Evolutionary conservation across 1,284 basidiomycete genomes (phyloP).

Genomic region (Sporisorium graminicola): DNA sequence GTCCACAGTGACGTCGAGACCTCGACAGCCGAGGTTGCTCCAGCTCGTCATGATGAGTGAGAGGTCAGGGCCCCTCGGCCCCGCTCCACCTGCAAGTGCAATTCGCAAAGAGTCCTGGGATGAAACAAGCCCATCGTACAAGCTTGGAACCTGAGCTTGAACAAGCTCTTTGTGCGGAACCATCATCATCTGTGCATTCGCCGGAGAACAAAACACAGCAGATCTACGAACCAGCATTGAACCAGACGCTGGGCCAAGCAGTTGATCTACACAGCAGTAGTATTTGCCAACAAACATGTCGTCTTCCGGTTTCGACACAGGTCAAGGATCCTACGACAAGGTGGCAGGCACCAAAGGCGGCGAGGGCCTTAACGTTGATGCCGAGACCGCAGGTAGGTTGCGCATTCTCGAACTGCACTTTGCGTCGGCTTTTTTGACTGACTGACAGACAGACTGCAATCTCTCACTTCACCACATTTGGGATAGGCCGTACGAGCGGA

Average conservation of each 20-base stretch:
- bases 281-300: slow-evolving; percentile 17
- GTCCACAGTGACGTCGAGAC: neutral
- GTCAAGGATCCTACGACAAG: slow-evolving; percentile 20
- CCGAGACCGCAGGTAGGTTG: slow-evolving; percentile 24
- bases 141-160: too few species aligned
- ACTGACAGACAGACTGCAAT: too few species aligned
- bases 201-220: neutral
- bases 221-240: too few species aligned
- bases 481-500: slow-evolving; percentile 13
- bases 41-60: slow-evolving; percentile 1
- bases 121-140: too few species aligned
- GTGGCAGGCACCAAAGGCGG: slow-evolving; percentile 13
- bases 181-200: neutral
- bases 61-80: too few species aligned
- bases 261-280: too few species aligned
- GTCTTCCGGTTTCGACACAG: slow-evolving; percentile 27
- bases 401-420: neutral
- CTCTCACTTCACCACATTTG: too few species aligned
- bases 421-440: neutral
- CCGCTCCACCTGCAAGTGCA: too few species aligned
- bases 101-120: neutral
- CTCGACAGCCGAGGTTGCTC: slow-evolving; percentile 5
- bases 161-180: neutral
- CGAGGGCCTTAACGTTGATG: slow-evolving; percentile 26
- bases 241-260: too few species aligned